Percentiles rank a stretch among this genome's conserved stretches.
Conservation (phyloP, 176 grass and related monocot genomes). For the Themeda triandra region DNA sequence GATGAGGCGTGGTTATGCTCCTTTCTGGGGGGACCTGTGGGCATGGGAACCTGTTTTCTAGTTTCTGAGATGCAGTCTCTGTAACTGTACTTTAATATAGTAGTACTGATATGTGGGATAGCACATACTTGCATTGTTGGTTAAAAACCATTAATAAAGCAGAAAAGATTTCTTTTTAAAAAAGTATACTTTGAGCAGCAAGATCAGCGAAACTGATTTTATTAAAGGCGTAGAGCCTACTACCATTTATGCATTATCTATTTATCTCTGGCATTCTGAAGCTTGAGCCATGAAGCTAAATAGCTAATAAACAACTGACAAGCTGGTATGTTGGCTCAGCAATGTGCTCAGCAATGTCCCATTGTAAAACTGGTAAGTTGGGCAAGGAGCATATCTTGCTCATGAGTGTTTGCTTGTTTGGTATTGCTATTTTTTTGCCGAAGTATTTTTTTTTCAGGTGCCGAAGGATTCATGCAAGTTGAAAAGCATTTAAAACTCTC, state of each 20-base stretch:
- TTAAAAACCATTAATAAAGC: not conserved
- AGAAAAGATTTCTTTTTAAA: not conserved
- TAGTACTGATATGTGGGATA: not conserved
- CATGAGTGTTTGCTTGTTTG: slow-evolving; percentile 8
- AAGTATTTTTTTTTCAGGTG: not conserved
- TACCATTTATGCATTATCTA: not conserved
- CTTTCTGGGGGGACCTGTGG: slow-evolving; percentile 19
- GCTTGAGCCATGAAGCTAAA: not conserved
- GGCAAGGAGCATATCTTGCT: not conserved
- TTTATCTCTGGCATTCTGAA: not conserved
- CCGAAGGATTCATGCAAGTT: not conserved
- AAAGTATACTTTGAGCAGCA: not conserved
- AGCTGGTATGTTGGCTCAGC: not conserved
- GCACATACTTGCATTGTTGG: not conserved
- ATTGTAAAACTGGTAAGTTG: not conserved
- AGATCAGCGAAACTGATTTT: not conserved
- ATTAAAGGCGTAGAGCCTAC: not conserved
- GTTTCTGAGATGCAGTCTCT: not conserved
- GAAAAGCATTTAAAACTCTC: not conserved
- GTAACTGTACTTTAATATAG: slow-evolving; percentile 24
- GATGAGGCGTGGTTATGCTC: not conserved
- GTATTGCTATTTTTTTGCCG: not conserved
- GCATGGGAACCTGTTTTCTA: slow-evolving; percentile 25
- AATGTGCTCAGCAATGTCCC: not conserved
- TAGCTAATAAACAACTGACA: not conserved